These are phyloP conservation scores for Hyphodiscus sp. DNA, from an alignment of 2,329 filamentous ascomycete species.

Conservation along the genomic window DNA sequence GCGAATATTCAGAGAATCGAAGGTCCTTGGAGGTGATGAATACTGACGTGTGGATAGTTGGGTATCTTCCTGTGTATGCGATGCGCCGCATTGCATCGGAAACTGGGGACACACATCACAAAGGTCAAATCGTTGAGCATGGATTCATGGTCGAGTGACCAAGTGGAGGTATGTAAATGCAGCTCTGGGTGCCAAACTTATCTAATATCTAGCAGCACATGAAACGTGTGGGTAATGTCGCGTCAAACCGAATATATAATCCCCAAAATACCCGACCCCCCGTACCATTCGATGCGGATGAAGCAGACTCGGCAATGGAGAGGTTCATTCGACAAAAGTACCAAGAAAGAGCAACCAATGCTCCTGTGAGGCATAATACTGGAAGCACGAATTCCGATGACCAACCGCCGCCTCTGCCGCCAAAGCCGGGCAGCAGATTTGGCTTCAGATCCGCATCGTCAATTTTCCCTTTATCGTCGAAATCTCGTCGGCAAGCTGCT, in stretches of 20 bases:
- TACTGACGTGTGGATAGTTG: conserved; percentile 49
- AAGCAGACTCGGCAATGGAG: conserved; percentile 91
- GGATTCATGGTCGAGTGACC: conserved; percentile 94
- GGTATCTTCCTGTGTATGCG: conserved; percentile 97
- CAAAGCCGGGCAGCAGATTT: conserved; percentile 53
- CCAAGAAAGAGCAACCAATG: conserved; percentile 51
- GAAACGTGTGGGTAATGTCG: conserved; percentile 81
- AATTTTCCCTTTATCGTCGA: conserved; percentile 48
- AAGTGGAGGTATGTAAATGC: conserved; percentile 71
- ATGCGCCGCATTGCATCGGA: conserved; percentile 90
- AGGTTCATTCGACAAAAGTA: conserved; percentile 94
- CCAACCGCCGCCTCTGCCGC: conserved; percentile 48
- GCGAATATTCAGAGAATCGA: neutral
- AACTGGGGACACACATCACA: conserved; percentile 93
- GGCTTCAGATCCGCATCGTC: conserved; percentile 56
- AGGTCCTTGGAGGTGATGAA: neutral
- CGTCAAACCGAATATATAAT: conserved; percentile 86
- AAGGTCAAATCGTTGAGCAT: conserved; percentile 99
- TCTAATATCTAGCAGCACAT: conserved; percentile 60
- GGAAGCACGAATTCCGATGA: conserved; percentile 49
- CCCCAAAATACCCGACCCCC: conserved; percentile 75
- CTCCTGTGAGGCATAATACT: conserved; percentile 24
- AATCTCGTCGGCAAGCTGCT: conserved; percentile 29
- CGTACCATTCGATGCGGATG: conserved; percentile 83
- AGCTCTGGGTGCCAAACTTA: neutral